Evolutionary conservation across 2,329 filamentous ascomycete genomes (phyloP), one percentile per base, ranked within the genome.

Genomic region (Fonsecaea multimorphosa): DNA sequence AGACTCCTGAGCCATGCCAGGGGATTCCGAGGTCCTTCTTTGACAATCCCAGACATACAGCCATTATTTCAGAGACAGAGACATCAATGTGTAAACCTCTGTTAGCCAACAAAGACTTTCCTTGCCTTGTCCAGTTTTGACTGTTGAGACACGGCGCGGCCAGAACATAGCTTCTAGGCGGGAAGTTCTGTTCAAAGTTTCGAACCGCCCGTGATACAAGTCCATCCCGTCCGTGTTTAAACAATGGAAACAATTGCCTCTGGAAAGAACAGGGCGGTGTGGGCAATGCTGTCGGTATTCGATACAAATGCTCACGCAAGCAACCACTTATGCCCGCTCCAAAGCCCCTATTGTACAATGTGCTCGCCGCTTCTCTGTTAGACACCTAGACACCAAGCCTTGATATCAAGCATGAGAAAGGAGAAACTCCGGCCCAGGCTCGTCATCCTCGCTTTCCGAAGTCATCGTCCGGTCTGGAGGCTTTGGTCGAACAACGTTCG

Each of bases 371-470:
- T n/a, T n/a, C n/a, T n/a, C n/a, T n/a, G n/a, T n/a, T n/a, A n/a
- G n/a, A n/a, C n/a, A n/a, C n/a, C n/a, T n/a, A n/a, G n/a, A n/a
- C n/a, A n/a, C n/a, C n/a, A n/a, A n/a, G n/a, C n/a, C n/a, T 49
- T 14, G 31, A 6, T 12, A 24, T 67, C 60, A 63, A 49, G 65
- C 46, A 66, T 72, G 72, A n/a, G 71, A 72, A 16, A 73, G 54
- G 46, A 73, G 56, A 46, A 73, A 72, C 34, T 72, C 72, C 7
- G 72, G 70, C 9, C 71, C 66, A 2, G 72, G 72, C 34, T 72
- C 72, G 49, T 73, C 70, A 32, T 73, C 71, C 40, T 72, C 71
- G 63, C 66, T 70, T n/a, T 69, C 69, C 32, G 64, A 69, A n/a
- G 51, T 58, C 57, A 31, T 51, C 14, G 54, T 66, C 31, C 49